Conservation (phyloP, 257 asterid species). For the Fraxinus excelsior region DNA sequence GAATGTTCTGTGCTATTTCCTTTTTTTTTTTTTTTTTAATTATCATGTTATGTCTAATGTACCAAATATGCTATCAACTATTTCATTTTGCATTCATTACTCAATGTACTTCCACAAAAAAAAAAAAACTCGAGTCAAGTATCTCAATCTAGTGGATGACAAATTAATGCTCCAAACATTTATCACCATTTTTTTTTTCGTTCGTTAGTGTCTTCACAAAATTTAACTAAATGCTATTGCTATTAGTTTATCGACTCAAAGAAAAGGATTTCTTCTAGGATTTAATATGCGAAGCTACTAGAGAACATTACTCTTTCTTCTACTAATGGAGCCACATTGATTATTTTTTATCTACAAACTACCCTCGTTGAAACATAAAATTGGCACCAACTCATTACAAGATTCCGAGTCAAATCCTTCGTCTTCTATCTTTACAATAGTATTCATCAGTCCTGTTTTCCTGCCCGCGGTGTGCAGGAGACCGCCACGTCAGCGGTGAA, state of each 20-base stretch:
- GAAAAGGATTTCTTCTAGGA: background rate
- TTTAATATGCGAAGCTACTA: too few species aligned
- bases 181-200: too few species aligned
- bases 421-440: background rate
- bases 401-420: background rate
- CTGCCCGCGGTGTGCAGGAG: too few species aligned
- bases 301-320: background rate
- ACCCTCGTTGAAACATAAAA: background rate
- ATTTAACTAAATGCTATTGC: too few species aligned
- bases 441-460: too few species aligned
- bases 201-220: too few species aligned
- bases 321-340: background rate
- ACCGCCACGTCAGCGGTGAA: too few species aligned
- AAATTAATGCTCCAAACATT: background rate
- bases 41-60: too few species aligned
- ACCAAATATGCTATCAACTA: too few species aligned
- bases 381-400: constrained; percentile 15
- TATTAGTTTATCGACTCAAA: background rate
- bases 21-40: too few species aligned
- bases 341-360: background rate
- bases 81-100: background rate
- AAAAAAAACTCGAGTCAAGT: background rate
- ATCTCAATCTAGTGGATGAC: background rate
- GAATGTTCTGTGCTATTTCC: too few species aligned
- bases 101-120: too few species aligned